A percentile compares a stretch with the other conserved stretches of the same genome.
These are phyloP conservation scores for Oidiodendron maius DNA, from an alignment of 495 filamentous ascomycete species.

Conservation along the genomic window DNA sequence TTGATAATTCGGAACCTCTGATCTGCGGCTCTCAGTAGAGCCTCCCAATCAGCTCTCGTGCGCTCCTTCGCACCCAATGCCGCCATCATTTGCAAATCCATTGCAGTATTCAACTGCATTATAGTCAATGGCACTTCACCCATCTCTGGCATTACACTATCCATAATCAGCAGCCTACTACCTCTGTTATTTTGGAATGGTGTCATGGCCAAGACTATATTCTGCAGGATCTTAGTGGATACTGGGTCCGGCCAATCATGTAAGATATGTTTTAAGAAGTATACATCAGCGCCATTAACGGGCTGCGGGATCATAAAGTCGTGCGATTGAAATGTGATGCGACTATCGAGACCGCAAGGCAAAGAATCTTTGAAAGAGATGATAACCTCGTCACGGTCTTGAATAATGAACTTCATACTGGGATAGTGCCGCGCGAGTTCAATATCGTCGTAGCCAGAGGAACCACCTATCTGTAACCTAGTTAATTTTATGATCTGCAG, in stretches of 20 bases:
- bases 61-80: too few species aligned
- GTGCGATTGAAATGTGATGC: constrained; percentile 40
- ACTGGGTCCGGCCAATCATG: constrained; percentile 32
- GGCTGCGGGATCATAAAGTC: constrained; percentile 50
- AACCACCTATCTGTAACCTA: too few species aligned
- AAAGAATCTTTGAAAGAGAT: constrained; percentile 26
- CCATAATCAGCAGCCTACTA: too few species aligned
- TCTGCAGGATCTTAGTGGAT: not conserved
- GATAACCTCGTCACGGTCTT: constrained; percentile 41
- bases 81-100: too few species aligned
- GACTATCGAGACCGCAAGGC: constrained; percentile 4
- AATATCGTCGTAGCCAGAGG: constrained; percentile 42
- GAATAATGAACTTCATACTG: constrained; percentile 44
- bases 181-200: too few species aligned
- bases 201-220: not conserved
- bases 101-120: too few species aligned
- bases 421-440: constrained; percentile 38
- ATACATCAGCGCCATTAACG: constrained; percentile 30
- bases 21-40: too few species aligned
- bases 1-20: too few species aligned
- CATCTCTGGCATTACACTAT: too few species aligned
- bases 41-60: too few species aligned
- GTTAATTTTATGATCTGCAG: too few species aligned
- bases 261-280: constrained; percentile 32
- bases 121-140: too few species aligned